These are phyloP conservation scores for Dryas octopetala DNA, from an alignment of 306 rosid genomes.

Conservation along the genomic window DNA sequence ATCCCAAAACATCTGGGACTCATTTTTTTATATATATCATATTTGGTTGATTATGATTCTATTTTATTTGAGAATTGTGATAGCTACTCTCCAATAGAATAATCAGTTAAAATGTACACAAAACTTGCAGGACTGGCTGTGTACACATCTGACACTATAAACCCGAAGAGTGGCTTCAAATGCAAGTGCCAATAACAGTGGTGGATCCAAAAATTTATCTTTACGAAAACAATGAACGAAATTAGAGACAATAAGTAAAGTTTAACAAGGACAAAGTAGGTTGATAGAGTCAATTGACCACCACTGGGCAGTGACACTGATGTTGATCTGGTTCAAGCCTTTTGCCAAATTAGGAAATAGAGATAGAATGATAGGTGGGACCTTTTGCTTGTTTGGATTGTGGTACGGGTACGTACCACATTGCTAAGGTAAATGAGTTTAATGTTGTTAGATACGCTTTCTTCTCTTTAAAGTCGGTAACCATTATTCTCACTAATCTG, in stretches of 20 bases:
- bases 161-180: neutral
- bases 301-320: neutral
- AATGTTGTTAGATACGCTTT: slow-evolving; percentile 29
- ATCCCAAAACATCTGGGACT: neutral
- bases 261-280: too few relatives aligned
- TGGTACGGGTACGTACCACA: slow-evolving; percentile 59
- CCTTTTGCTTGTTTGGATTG: slow-evolving; percentile 27
- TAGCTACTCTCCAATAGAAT: too few relatives aligned
- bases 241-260: too few relatives aligned
- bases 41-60: too few relatives aligned
- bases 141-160: too few relatives aligned
- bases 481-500: slow-evolving; percentile 19
- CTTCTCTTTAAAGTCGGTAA: slow-evolving; percentile 13
- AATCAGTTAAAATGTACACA: too few relatives aligned
- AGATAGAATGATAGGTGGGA: slow-evolving; percentile 26
- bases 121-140: too few relatives aligned
- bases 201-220: too few relatives aligned
- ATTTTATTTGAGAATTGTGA: too few relatives aligned
- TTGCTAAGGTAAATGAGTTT: slow-evolving; percentile 17
- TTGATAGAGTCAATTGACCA: too few relatives aligned
- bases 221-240: too few relatives aligned
- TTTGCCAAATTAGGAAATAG: slow-evolving; percentile 41
- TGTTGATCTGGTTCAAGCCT: neutral
- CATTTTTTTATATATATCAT: too few relatives aligned
- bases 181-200: neutral